Evolutionary conservation across 129 eudicot species (phyloP).

Genomic region (Oenanthe sinensis): DNA sequence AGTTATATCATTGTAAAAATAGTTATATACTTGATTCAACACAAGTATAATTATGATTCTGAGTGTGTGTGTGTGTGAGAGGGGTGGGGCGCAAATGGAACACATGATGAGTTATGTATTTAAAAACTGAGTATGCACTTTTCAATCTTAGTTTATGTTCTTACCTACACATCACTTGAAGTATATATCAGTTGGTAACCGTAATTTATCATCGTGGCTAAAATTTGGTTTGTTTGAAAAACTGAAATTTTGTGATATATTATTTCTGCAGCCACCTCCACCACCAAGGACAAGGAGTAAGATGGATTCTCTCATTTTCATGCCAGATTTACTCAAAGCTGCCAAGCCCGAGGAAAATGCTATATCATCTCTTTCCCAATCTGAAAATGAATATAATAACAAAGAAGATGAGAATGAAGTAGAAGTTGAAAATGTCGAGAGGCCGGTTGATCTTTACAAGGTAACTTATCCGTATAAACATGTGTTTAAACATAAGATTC

Average conservation of each 20-base stretch:
- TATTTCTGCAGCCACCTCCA: conserved; percentile 73
- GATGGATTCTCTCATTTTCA: conserved; percentile 79
- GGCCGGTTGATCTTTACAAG: conserved; percentile 99
- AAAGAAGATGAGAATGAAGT: conserved; percentile 40
- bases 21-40: no score
- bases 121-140: background rate
- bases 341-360: conserved; percentile 37
- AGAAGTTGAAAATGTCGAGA: conserved; percentile 81
- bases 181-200: background rate
- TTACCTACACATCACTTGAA: background rate
- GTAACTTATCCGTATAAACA: conserved; percentile 22
- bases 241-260: background rate
- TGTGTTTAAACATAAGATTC: background rate
- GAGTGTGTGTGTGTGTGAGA: no score
- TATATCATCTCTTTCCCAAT: conserved; percentile 15
- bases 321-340: conserved; percentile 55
- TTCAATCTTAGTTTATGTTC: background rate
- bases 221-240: background rate
- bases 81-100: background rate
- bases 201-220: background rate
- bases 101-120: background rate
- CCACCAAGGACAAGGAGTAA: conserved; percentile 78
- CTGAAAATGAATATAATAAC: conserved; percentile 13
- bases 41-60: no score
- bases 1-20: no score